phyloP scores from a whole-genome alignment of 2,329 filamentous ascomycete genomes.

The Raffaelea arxii region DNA sequence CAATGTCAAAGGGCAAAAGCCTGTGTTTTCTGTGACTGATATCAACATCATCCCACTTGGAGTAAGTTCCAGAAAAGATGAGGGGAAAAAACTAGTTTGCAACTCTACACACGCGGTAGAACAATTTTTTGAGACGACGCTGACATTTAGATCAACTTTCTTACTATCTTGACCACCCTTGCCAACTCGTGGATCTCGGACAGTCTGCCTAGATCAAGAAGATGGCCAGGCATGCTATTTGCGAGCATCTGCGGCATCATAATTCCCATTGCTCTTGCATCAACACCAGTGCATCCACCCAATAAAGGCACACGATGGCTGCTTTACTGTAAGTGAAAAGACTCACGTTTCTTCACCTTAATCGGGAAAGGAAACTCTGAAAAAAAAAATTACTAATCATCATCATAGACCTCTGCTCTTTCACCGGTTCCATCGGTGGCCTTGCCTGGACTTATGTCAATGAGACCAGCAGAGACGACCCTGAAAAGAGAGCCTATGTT shows the following conservation, averaged over 20 bases:
- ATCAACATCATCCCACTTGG: conserved; percentile 20
- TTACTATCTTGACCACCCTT: conserved; percentile 15
- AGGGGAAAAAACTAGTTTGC: not conserved
- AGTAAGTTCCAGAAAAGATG: conserved; percentile 7
- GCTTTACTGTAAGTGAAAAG: conserved; percentile 14
- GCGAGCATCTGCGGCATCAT: conserved; percentile 15
- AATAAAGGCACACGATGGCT: conserved; percentile 14
- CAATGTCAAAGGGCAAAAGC: conserved; percentile 13
- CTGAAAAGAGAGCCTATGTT: conserved; percentile 18
- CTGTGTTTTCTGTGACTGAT: conserved; percentile 15
- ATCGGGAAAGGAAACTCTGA: no score
- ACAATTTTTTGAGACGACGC: no score
- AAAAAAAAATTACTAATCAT: not conserved
- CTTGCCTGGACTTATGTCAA: conserved; percentile 20
- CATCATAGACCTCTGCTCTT: conserved; percentile 16
- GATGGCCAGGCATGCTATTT: conserved; percentile 20
- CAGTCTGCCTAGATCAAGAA: conserved; percentile 14
- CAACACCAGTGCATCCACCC: conserved; percentile 16
- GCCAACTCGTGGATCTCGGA: conserved; percentile 18
- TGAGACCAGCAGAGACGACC: conserved; percentile 16
- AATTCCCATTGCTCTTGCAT: conserved; percentile 15
- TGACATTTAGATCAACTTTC: conserved; percentile 15
- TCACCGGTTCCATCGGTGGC: conserved; percentile 13
- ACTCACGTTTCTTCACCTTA: no score
- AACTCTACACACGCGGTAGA: no score